These are phyloP conservation scores for Xylaria sp. DNA, from an alignment of 2,329 filamentous ascomycete species.

Conservation along the genomic window DNA sequence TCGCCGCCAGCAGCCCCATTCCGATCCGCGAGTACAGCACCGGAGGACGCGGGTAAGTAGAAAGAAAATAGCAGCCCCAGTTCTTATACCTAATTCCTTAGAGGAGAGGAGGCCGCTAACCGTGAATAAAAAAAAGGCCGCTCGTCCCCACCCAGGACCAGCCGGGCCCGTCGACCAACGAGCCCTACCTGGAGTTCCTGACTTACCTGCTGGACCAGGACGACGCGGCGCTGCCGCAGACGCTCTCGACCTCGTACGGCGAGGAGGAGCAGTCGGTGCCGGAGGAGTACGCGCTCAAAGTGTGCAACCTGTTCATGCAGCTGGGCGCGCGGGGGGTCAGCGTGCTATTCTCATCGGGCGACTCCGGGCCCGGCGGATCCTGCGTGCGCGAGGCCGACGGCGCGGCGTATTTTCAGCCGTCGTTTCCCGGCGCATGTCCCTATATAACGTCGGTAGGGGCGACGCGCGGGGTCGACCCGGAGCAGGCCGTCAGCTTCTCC, in stretches of 20 bases:
- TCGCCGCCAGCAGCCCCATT: conserved; percentile 57
- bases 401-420: conserved; percentile 43
- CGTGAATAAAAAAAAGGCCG: conserved; percentile 48
- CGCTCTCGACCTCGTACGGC: conserved; percentile 66
- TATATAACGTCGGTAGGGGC: conserved; percentile 62
- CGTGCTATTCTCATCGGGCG: conserved; percentile 61
- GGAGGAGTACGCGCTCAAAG: conserved; percentile 58
- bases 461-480: conserved; percentile 45
- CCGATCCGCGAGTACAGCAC: conserved; percentile 62
- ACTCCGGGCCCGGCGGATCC: conserved; percentile 65
- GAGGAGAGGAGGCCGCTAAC: no score
- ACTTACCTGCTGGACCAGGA: conserved; percentile 59
- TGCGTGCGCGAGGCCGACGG: conserved; percentile 57
- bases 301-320: conserved; percentile 65
- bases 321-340: conserved; percentile 66
- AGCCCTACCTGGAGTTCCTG: conserved; percentile 68
- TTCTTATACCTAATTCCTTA: no score
- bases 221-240: conserved; percentile 56
- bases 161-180: conserved; percentile 62
- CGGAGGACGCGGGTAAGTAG: conserved; percentile 51
- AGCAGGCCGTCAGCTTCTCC: conserved; percentile 42
- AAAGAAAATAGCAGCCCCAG: conserved; percentile 43
- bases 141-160: conserved; percentile 55
- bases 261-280: conserved; percentile 68
- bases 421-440: conserved; percentile 47